phyloP scores from a whole-genome alignment of 306 rosid species.

The Carpinus fangiana region DNA sequence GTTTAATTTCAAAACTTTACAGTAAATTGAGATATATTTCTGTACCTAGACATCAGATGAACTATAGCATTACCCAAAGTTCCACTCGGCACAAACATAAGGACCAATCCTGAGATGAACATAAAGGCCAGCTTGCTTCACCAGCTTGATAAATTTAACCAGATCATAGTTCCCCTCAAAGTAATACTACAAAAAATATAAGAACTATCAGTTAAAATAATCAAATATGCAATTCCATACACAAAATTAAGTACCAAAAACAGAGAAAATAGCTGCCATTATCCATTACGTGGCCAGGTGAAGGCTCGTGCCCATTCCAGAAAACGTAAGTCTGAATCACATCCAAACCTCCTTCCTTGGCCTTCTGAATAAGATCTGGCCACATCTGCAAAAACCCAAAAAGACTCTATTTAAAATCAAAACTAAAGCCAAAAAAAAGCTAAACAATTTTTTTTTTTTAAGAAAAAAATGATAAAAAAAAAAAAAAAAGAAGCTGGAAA shows the following conservation, averaged over 20 bases:
- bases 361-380: constrained; percentile 99
- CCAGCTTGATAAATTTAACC: constrained; percentile 84
- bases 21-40: not conserved
- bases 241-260: constrained; percentile 18
- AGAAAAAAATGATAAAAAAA: not conserved
- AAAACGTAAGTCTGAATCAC: constrained; percentile 95
- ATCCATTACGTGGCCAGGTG: constrained; percentile 74
- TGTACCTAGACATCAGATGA: constrained; percentile 6
- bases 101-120: constrained; percentile 97
- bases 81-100: constrained; percentile 98
- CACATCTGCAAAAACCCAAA: constrained; percentile 70
- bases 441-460: not conserved
- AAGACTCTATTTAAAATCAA: constrained; percentile 3
- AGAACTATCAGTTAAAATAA: constrained; percentile 7
- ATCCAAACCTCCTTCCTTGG: constrained; percentile 97
- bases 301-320: constrained; percentile 99
- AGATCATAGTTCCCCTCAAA: constrained; percentile 92
- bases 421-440: constrained; percentile 6
- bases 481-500: constrained; percentile 21
- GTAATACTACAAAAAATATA: constrained; percentile 57
- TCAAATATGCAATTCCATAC: not conserved
- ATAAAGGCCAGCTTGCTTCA: constrained; percentile 91
- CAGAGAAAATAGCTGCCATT: constrained; percentile 26
- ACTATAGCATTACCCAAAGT: constrained; percentile 70
- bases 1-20: constrained; percentile 11